Evolutionary conservation across 768 basidiomycete genomes (phyloP).

Genomic region (Suillus bovinus): DNA sequence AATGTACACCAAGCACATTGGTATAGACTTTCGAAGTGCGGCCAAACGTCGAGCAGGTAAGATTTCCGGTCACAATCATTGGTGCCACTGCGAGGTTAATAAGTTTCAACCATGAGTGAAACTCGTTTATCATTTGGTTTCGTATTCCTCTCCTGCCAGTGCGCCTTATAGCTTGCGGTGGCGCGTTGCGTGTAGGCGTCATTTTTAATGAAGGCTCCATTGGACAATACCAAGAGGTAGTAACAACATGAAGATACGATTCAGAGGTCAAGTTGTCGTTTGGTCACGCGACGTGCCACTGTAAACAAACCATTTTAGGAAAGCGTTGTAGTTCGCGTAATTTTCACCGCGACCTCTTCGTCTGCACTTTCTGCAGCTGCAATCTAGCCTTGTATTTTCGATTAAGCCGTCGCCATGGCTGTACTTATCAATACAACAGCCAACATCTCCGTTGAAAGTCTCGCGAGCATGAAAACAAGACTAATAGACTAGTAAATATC

Average conservation of each 20-base stretch:
- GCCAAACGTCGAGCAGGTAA: neutral
- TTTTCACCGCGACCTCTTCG: neutral
- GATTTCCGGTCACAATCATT: neutral
- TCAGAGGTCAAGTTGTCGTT: too few species aligned
- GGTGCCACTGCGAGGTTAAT: neutral
- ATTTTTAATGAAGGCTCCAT: neutral
- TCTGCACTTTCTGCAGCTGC: neutral
- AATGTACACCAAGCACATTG: neutral
- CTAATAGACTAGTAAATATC: slow-evolving; percentile 21
- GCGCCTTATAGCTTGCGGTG: neutral
- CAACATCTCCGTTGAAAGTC: neutral
- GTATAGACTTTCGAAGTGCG: neutral
- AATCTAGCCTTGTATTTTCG: slow-evolving; percentile 1
- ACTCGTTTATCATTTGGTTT: neutral
- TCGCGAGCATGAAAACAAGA: slow-evolving; percentile 19
- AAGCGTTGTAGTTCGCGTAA: neutral
- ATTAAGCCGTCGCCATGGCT: neutral
- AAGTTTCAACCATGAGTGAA: neutral
- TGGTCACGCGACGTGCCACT: neutral
- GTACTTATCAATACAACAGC: neutral
- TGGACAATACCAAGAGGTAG: too few species aligned
- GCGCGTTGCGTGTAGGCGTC: neutral
- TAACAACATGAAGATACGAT: too few species aligned
- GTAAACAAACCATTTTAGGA: neutral
- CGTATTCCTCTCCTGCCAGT: neutral